Evolutionary conservation across 345 rosid genomes (phyloP), one percentile per base, ranked within the genome.

Genomic region (Angophora floribunda): DNA sequence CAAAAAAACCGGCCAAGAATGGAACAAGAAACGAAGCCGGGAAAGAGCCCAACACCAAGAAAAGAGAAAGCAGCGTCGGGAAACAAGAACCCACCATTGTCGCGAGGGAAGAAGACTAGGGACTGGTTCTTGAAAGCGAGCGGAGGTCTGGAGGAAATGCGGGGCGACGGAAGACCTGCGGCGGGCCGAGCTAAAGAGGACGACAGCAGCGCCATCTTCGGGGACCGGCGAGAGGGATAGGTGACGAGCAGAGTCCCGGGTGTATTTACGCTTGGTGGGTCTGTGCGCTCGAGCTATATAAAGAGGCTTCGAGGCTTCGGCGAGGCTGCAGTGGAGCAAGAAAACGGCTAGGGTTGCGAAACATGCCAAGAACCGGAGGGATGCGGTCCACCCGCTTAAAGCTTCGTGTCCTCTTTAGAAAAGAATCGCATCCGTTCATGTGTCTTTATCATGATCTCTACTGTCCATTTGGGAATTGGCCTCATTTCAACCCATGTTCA

Each of bases 381-480:
- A 75, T 41, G 49, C 82, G 26, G 82, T 41, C 82, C 82, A 41
- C 49, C 82, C 49, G 41, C 49, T 5, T 0, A 26, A 75, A 41
- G 82, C 82, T 22, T 41, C 41, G 75, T n/a, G 75, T 63, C 75
- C 75, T 50, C 13, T 13, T n/a, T 3, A 2, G 19, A 63, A 13
- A n/a, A n/a, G 36, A 13, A 13, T 13, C 75, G 36, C 17, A 63
- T n/a, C 41, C 2, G 36, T 13, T 63, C 41, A 28, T 13, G 75
- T 16, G 13, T 63, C 41, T 36, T 36, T 2, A 36, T 36, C 41
- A 36, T 6, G 36, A 1, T 13, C 14, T n/a, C 2, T 7, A 0
- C 12, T 3, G 61, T 13, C 70, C 36, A 1, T 28, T 3, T 13
- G 0, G 5, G 30, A 4, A 4, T 0, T 51, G 52, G 52, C 52